Evolutionary conservation across 192 early-diverging fungal species (phyloP).

Genomic region (Umbelopsis isabellina): DNA sequence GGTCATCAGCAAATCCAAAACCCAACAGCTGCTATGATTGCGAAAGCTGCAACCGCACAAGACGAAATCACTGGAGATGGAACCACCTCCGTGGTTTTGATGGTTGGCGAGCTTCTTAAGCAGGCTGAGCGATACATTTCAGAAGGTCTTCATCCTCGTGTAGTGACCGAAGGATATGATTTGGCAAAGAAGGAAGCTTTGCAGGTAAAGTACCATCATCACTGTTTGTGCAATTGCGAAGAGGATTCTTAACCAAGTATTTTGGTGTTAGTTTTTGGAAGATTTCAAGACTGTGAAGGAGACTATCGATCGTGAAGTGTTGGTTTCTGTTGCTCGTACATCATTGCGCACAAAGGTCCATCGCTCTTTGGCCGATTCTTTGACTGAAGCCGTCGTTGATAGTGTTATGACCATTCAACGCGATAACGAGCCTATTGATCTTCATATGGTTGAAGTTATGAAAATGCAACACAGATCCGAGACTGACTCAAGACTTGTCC

Average conservation of each 20-base stretch:
- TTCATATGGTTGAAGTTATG: constrained; percentile 99
- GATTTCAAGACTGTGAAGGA: constrained; percentile 73
- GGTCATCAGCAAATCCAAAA: constrained; percentile 95
- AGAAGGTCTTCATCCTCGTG: constrained; percentile 95
- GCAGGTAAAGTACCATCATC: constrained; percentile 47
- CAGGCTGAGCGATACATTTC: constrained; percentile 92
- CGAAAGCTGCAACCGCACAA: constrained; percentile 97
- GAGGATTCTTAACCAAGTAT: background rate
- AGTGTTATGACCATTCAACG: constrained; percentile 87
- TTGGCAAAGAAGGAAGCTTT: constrained; percentile 95
- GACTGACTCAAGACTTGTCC: constrained; percentile 93
- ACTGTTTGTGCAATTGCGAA: no score
- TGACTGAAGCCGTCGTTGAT: constrained; percentile 97
- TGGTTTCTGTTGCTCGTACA: constrained; percentile 91
- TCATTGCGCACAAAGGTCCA: constrained; percentile 96
- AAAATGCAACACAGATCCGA: constrained; percentile 99
- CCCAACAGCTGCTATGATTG: constrained; percentile 99
- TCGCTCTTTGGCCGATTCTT: constrained; percentile 83
- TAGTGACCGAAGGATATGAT: constrained; percentile 97
- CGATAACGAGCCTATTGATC: constrained; percentile 88
- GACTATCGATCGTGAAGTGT: constrained; percentile 84
- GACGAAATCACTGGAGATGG: constrained; percentile 99
- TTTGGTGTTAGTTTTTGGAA: constrained; percentile 77
- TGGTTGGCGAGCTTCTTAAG: constrained; percentile 97
- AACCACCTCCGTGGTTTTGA: constrained; percentile 94